Evolutionary conservation across 2,329 filamentous ascomycete genomes (phyloP).

Genomic region (Septoria linicola): DNA sequence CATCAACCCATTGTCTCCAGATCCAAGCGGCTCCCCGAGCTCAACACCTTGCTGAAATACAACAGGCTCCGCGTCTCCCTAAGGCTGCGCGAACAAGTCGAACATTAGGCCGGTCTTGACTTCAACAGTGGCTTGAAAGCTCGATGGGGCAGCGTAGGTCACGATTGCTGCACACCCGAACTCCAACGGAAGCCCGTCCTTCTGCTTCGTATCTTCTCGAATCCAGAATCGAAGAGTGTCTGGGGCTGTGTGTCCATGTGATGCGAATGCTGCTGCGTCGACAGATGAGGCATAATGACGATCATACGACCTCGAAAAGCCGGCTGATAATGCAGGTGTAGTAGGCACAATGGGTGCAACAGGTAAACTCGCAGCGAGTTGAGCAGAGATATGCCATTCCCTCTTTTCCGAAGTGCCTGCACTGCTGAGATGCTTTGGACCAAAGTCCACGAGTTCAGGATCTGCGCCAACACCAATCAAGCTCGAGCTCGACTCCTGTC

Average conservation of each 20-base stretch:
- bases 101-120: slow-evolving; percentile 21
- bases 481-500: neutral
- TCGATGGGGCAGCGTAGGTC: neutral
- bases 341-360: neutral
- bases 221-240: slow-evolving; percentile 16
- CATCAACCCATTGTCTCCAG: neutral
- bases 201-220: slow-evolving; percentile 12
- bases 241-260: slow-evolving; percentile 5
- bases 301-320: slow-evolving; percentile 3
- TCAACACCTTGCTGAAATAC: slow-evolving; percentile 17
- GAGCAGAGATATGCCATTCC: slow-evolving; percentile 13
- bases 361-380: slow-evolving; percentile 10
- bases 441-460: slow-evolving; percentile 16
- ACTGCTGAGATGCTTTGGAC: slow-evolving; percentile 17
- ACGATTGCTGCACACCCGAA: slow-evolving; percentile 18
- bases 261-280: slow-evolving; percentile 8
- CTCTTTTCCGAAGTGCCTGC: slow-evolving; percentile 16
- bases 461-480: neutral
- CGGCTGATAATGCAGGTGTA: neutral
- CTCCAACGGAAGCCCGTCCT: slow-evolving; percentile 11
- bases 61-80: slow-evolving; percentile 13
- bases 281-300: slow-evolving; percentile 5
- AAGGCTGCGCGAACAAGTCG: slow-evolving; percentile 20
- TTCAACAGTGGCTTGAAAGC: slow-evolving; percentile 10
- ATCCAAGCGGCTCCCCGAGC: slow-evolving; percentile 2